Evolutionary conservation across 345 rosid genomes (phyloP), one percentile per base, ranked within the genome.

Genomic region (Dimocarpus longan): DNA sequence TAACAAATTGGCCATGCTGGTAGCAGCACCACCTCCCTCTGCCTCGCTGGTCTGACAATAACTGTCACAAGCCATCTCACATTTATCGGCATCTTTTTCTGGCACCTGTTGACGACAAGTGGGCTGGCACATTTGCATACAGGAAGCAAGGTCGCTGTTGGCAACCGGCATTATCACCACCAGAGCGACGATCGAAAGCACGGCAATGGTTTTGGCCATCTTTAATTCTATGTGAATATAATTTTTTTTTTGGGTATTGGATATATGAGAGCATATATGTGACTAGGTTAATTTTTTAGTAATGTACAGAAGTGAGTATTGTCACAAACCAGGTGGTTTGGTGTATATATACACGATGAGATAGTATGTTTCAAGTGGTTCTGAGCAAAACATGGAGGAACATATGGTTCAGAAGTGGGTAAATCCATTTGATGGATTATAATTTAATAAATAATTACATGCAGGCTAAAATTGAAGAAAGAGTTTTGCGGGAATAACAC

Each of bases 341-440:
- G 68, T 32, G 1, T 40, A 68, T 68, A 16, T 40, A 68, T 46
- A 44, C 24, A n/a, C 32, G 2, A 10, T 8, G 16, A 37, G 19
- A 6, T 42, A 13, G 15, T 21, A 8, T 66, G 19, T 37, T 66
- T 66, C 70, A 13, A 37, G 65, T 70, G 57, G 59, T n/a, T 44
- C 42, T 9, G 73, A 70, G 73, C 22, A 70, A 70, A 70, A 15
- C 18, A 70, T 70, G 73, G 71, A 40, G 69, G 40, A 16, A 28
- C n/a, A 22, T 62, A 11, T 62, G 59, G 59, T 54, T 15, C 21
- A 50, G 15, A 54, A 16, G 59, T 54, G n/a, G 3, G n/a, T 54
- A 15, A 15, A 54, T 54, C 18, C 50, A 16, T 5, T 54, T 54
- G n/a, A 54, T 12, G 59, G 19, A 54, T 1, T 15, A 15, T 54